phyloP scores from a whole-genome alignment of 345 rosid species.

The Raphanus sativus region DNA sequence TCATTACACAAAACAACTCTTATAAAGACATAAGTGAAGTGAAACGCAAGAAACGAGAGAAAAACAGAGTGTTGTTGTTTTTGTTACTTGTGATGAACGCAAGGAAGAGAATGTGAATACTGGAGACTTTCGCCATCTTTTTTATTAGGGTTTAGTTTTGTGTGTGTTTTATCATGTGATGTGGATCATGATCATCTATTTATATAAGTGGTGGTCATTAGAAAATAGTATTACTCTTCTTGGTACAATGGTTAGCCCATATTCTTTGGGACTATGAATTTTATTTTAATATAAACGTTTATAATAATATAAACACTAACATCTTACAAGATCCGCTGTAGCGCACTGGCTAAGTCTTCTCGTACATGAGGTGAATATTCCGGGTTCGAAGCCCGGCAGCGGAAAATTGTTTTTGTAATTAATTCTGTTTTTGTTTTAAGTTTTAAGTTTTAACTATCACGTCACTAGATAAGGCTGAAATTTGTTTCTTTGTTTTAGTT shows the following conservation, averaged over 20 bases:
- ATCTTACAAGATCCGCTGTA: too few relatives aligned
- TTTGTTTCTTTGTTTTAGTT: too few relatives aligned
- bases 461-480: too few relatives aligned
- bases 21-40: neutral
- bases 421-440: too few relatives aligned
- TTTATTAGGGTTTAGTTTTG: neutral
- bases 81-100: constrained; percentile 14
- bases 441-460: too few relatives aligned
- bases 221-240: neutral
- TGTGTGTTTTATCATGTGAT: neutral
- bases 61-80: constrained; percentile 1
- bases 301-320: neutral
- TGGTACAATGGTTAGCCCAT: constrained; percentile 7
- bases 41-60: neutral
- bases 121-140: neutral
- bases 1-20: neutral
- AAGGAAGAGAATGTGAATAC: neutral
- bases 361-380: too few relatives aligned
- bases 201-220: neutral
- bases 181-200: neutral
- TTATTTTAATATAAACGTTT: neutral
- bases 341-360: too few relatives aligned
- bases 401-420: too few relatives aligned
- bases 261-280: neutral
- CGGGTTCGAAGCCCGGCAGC: too few relatives aligned